phyloP scores from a whole-genome alignment of 352 stramenopile genomes.

The Globisporangium parvum region DNA sequence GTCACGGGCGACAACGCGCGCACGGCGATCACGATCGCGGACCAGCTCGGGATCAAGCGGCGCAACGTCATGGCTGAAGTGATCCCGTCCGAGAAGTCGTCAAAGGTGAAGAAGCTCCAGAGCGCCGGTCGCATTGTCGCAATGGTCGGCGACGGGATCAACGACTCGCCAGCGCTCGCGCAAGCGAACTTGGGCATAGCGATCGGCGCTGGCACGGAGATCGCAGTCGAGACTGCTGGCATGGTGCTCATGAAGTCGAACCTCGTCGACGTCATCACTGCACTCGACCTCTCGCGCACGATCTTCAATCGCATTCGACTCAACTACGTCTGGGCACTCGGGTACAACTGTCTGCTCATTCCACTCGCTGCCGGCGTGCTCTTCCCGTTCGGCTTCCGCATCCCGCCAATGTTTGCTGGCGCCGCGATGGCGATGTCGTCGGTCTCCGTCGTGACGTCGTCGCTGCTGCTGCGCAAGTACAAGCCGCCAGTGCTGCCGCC shows the following conservation, averaged over 20 bases:
- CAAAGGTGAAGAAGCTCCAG: constrained; percentile 91
- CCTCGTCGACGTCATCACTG: constrained; percentile 93
- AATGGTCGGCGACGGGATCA: constrained; percentile 98
- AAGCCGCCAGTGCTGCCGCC: constrained; percentile 58
- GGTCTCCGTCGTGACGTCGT: constrained; percentile 95
- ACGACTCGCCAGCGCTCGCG: constrained; percentile 97
- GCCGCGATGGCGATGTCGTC: constrained; percentile 96
- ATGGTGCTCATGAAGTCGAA: constrained; percentile 91
- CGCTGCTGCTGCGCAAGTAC: constrained; percentile 92
- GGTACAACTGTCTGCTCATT: constrained; percentile 98
- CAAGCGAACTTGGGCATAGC: constrained; percentile 97
- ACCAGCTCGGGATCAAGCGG: constrained; percentile 90
- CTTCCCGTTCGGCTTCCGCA: constrained; percentile 91
- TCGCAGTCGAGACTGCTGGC: constrained; percentile 96
- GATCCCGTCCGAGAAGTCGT: constrained; percentile 93
- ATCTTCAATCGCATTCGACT: constrained; percentile 96
- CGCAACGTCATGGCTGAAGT: constrained; percentile 94
- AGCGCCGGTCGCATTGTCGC: constrained; percentile 83
- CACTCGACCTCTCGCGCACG: constrained; percentile 93
- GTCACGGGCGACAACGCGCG: constrained; percentile 98
- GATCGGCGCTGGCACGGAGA: constrained; percentile 93
- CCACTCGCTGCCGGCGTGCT: constrained; percentile 95
- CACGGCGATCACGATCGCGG: constrained; percentile 92
- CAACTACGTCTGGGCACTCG: constrained; percentile 97
- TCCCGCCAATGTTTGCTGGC: constrained; percentile 95